A percentile compares a stretch with the other conserved stretches of the same genome.
Conservation (phyloP, 83 land plant species). For the Picea abies region DNA sequence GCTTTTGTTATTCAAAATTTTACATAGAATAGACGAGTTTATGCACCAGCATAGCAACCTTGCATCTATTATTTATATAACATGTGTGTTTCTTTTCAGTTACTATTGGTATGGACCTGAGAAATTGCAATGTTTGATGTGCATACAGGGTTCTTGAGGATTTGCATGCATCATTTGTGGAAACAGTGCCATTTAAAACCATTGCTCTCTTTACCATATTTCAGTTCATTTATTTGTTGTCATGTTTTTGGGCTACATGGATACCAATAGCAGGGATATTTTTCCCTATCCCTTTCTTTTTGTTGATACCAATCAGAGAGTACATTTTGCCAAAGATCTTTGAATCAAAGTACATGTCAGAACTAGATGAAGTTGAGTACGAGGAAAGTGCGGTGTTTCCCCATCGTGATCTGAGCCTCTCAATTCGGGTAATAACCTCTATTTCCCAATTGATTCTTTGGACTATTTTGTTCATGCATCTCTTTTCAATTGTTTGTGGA, state of each 20-base stretch:
- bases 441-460: too few relatives aligned
- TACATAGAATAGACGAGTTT: too few relatives aligned
- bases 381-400: slow-evolving; percentile 29
- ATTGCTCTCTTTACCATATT: slow-evolving; percentile 41
- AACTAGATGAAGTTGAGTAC: slow-evolving; percentile 57
- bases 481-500: too few relatives aligned
- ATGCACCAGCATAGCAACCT: too few relatives aligned
- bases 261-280: slow-evolving; percentile 52
- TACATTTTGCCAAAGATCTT: slow-evolving; percentile 39
- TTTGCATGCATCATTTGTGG: slow-evolving; percentile 32
- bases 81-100: too few relatives aligned
- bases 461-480: not conserved
- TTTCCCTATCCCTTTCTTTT: slow-evolving; percentile 41
- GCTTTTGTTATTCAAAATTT: too few relatives aligned
- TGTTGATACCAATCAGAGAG: slow-evolving; percentile 48
- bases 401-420: not conserved
- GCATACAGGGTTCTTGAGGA: slow-evolving; percentile 17
- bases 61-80: too few relatives aligned
- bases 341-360: slow-evolving; percentile 27
- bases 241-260: slow-evolving; percentile 48
- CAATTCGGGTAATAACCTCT: not conserved
- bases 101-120: too few relatives aligned
- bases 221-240: slow-evolving; percentile 34
- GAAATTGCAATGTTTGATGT: not conserved
- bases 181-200: slow-evolving; percentile 43